These are phyloP conservation scores for Fomitopsis palustris DNA, from an alignment of 1,284 basidiomycete species.

Conservation along the genomic window DNA sequence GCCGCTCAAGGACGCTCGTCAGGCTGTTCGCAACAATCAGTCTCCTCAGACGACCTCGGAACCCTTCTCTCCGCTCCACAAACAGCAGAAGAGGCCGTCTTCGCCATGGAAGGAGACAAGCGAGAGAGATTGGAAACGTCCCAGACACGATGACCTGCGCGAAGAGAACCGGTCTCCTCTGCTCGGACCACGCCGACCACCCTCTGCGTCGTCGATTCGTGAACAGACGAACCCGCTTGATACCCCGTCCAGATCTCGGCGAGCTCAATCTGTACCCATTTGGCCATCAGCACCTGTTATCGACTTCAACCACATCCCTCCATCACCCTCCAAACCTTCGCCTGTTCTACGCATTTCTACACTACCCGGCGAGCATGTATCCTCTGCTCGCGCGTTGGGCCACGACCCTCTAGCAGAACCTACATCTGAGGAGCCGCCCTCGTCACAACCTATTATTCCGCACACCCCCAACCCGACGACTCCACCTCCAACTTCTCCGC, in stretches of 20 bases:
- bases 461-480: neutral
- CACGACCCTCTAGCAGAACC: neutral
- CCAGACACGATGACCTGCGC: slow-evolving; percentile 3
- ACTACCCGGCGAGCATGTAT: neutral
- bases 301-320: neutral
- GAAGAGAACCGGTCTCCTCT: slow-evolving; percentile 3
- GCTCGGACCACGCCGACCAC: neutral
- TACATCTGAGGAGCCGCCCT: neutral
- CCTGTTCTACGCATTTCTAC: neutral
- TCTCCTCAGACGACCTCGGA: neutral
- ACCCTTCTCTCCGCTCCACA: neutral
- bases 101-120: neutral
- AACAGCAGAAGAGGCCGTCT: neutral
- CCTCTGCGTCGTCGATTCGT: slow-evolving; percentile 2
- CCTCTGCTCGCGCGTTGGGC: neutral
- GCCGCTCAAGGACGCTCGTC: slow-evolving; percentile 16
- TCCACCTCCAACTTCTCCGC: neutral
- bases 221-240: neutral
- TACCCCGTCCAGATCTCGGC: neutral
- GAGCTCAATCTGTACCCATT: slow-evolving; percentile 11
- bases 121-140: neutral
- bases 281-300: neutral
- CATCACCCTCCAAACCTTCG: neutral
- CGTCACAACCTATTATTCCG: neutral
- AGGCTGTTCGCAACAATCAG: slow-evolving; percentile 5